phyloP scores from a whole-genome alignment of 108 stramenopile species.

The Schizochytrium sp. region DNA sequence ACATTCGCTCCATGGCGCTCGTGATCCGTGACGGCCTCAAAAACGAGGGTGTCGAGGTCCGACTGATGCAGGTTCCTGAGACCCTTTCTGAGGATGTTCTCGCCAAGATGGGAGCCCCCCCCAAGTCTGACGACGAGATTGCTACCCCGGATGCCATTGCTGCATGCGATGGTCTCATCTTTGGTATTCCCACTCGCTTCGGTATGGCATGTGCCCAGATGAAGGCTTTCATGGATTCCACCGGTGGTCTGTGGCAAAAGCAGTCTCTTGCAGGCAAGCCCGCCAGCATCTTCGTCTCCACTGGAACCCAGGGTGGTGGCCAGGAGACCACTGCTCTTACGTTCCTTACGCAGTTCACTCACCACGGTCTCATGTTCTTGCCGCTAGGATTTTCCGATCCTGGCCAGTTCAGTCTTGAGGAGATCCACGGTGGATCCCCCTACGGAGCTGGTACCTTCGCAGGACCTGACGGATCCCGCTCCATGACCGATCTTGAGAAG shows the following conservation, averaged over 20 bases:
- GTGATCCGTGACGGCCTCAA: conserved; percentile 75
- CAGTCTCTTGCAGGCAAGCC: conserved; percentile 71
- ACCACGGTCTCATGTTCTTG: conserved; percentile 72
- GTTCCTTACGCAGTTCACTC: conserved; percentile 69
- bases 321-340: conserved; percentile 74
- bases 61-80: conserved; percentile 78
- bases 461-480: conserved; percentile 66
- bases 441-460: conserved; percentile 70
- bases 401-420: conserved; percentile 65
- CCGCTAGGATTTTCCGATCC: conserved; percentile 64
- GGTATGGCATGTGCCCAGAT: conserved; percentile 74
- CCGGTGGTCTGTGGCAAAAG: conserved; percentile 69
- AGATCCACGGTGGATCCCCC: conserved; percentile 69
- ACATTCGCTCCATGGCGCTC: conserved; percentile 73
- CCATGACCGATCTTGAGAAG: conserved; percentile 66
- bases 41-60: conserved; percentile 71
- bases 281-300: conserved; percentile 71
- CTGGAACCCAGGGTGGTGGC: conserved; percentile 68
- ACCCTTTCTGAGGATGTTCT: conserved; percentile 79
- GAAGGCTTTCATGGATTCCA: conserved; percentile 71
- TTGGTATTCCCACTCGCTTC: conserved; percentile 82
- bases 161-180: conserved; percentile 80
- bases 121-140: conserved; percentile 72
- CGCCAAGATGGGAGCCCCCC: conserved; percentile 79
- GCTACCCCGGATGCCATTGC: conserved; percentile 71